These are phyloP conservation scores for Salix suchowensis DNA, from an alignment of 345 rosid species.

Conservation along the genomic window DNA sequence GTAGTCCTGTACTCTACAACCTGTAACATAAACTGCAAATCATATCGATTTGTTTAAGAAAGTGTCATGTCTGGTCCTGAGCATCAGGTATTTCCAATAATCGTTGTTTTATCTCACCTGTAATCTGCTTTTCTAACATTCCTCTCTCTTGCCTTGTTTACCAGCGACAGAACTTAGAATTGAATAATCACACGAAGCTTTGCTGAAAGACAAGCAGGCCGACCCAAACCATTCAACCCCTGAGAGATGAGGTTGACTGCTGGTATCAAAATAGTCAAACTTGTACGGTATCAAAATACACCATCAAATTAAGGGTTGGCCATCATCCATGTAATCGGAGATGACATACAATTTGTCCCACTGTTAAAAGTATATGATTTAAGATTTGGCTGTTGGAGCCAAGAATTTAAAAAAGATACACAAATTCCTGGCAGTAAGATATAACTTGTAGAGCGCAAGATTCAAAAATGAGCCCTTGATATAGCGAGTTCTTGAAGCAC, in stretches of 20 bases:
- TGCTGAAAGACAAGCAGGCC: background rate
- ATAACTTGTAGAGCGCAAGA: background rate
- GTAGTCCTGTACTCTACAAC: slow-evolving; percentile 4
- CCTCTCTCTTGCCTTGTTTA: background rate
- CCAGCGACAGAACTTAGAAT: background rate
- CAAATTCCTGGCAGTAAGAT: background rate
- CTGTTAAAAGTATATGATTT: background rate
- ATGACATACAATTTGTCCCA: too few relatives aligned
- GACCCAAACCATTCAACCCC: background rate
- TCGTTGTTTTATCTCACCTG: background rate
- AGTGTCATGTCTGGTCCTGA: background rate
- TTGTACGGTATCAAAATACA: too few relatives aligned
- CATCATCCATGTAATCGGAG: background rate
- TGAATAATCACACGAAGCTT: background rate
- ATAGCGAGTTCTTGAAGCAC: background rate
- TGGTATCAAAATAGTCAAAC: too few relatives aligned
- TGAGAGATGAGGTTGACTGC: too few relatives aligned
- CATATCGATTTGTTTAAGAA: slow-evolving; percentile 8
- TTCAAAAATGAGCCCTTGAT: background rate
- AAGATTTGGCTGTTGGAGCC: background rate
- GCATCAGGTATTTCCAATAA: background rate
- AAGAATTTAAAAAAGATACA: background rate
- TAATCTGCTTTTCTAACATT: background rate
- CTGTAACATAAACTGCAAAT: slow-evolving; percentile 30
- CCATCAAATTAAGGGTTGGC: background rate